A percentile compares a stretch with the other conserved stretches of the same genome.
Evolutionary conservation across 805 yeast species (phyloP).

Genomic region (Cyberlindnera suaveolens): DNA sequence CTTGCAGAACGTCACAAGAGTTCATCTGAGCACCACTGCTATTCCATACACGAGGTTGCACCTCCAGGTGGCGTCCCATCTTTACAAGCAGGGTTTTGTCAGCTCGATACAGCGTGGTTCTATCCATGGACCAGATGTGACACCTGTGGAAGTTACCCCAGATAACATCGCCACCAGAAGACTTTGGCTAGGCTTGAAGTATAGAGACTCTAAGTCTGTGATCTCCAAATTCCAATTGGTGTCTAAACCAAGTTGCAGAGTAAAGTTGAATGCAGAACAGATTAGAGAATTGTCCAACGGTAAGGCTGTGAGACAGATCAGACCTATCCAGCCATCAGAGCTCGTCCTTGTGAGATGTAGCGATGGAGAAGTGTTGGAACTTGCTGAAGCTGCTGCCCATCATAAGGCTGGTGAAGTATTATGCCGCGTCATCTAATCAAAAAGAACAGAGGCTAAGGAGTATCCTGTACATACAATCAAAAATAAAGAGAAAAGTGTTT

Average conservation of each 20-base stretch:
- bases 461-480: constrained; percentile 3
- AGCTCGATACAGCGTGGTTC: constrained; percentile 83
- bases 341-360: constrained; percentile 58
- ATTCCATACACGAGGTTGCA: constrained; percentile 82
- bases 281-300: constrained; percentile 74
- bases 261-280: constrained; percentile 56
- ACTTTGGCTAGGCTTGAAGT: constrained; percentile 89
- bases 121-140: constrained; percentile 72
- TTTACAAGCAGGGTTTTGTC: constrained; percentile 87
- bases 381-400: constrained; percentile 80
- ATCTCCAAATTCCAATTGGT: constrained; percentile 64
- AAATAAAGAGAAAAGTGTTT: too few relatives aligned
- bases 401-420: constrained; percentile 71
- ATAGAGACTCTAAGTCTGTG: constrained; percentile 74
- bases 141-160: constrained; percentile 72
- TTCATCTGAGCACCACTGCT: constrained; percentile 65
- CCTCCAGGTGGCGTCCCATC: constrained; percentile 73
- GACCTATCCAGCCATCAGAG: constrained; percentile 87
- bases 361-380: constrained; percentile 51
- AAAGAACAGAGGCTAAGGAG: neutral
- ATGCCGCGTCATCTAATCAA: constrained; percentile 52
- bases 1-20: constrained; percentile 79
- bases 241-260: constrained; percentile 79
- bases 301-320: constrained; percentile 61
- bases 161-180: constrained; percentile 83